Evolutionary conservation across 495 filamentous ascomycete species (phyloP), one percentile per base, ranked within the genome.

Genomic region (Penicillium bialowiezense): DNA sequence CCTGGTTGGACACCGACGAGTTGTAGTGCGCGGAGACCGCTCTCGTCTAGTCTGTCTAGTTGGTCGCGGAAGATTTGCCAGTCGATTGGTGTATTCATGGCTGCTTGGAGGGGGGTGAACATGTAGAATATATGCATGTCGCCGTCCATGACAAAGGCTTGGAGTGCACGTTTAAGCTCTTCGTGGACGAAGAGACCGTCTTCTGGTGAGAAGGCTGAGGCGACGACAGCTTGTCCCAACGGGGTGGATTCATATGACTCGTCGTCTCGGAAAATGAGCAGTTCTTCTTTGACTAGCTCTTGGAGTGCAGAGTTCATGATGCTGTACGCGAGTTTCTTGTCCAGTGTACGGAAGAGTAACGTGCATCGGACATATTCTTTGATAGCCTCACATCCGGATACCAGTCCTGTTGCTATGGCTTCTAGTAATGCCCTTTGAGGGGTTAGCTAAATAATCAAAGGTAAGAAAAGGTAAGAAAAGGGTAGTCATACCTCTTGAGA

Each of bases 101-200:
- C 67, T 6, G 63, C 68, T 29, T 79, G 67, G 9, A 91, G 73
- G 1, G 89, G 89, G 0, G 89, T 91, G 50, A 91, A 90, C 50
- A 82, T 84, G 61, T 91, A 93, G 40, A 91, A 78, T 31, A 90
- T 75, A 57, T 93, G 89, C 84, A 93, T 85, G 39, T 93, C 89
- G 14, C 86, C 86, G 57, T 90, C 87, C 79, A 93, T 82, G 14
- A 90, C 88, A 49, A 93, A 93, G 5, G 83, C 86, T 39, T 79
- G 72, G 3, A 91, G 62, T 1, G 89, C 86, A 50, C 76, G 74
- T 48, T 73, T 74, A 44, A 91, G 70, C 56, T 91, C 89, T 38
- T 79, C 72, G 52, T 90, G 73, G 7, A 91, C 73, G 56, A 90
- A 91, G 1, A 89, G 63, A 2, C 89, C 89, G 57, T 91, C 89